Evolutionary conservation across 495 filamentous ascomycete genomes (phyloP).

Genomic region (Penicillium psychrofluorescens): DNA sequence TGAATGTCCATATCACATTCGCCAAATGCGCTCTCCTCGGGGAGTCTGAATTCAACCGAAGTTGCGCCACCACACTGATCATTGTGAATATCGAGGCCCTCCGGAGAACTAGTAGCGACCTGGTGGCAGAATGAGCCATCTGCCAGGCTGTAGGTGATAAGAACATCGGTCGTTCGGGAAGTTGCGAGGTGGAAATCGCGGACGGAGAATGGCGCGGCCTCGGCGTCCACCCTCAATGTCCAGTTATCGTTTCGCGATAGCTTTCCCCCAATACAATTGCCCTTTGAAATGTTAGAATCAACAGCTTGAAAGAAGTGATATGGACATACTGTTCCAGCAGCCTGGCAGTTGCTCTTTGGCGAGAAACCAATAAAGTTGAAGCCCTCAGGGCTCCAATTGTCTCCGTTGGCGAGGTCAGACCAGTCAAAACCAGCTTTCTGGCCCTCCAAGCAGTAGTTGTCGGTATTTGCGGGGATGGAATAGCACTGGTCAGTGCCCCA

Average conservation of each 20-base stretch:
- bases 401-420: slow-evolving; percentile 51
- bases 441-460: slow-evolving; percentile 64
- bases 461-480: slow-evolving; percentile 63
- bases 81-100: slow-evolving; percentile 65
- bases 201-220: slow-evolving; percentile 64
- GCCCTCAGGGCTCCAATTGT: slow-evolving; percentile 55
- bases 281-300: slow-evolving; percentile 16
- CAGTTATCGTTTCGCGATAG: slow-evolving; percentile 33
- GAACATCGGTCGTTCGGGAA: slow-evolving; percentile 64
- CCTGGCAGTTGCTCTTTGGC: slow-evolving; percentile 48
- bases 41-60: slow-evolving; percentile 67
- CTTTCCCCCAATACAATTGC: slow-evolving; percentile 60
- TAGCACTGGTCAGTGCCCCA: slow-evolving; percentile 58
- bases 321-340: slow-evolving; percentile 27
- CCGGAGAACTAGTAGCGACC: slow-evolving; percentile 51
- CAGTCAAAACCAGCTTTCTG: slow-evolving; percentile 70
- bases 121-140: slow-evolving; percentile 74
- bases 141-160: slow-evolving; percentile 77
- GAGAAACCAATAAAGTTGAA: slow-evolving; percentile 67
- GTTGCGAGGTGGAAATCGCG: slow-evolving; percentile 60
- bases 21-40: slow-evolving; percentile 42
- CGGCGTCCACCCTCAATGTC: slow-evolving; percentile 39
- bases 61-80: slow-evolving; percentile 85
- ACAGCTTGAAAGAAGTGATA: slow-evolving; percentile 9
- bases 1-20: slow-evolving; percentile 67